A percentile compares a stretch with the other conserved stretches of the same genome.
Conservation (phyloP, 2,329 filamentous ascomycete species). For the Penicillium olsonii region DNA sequence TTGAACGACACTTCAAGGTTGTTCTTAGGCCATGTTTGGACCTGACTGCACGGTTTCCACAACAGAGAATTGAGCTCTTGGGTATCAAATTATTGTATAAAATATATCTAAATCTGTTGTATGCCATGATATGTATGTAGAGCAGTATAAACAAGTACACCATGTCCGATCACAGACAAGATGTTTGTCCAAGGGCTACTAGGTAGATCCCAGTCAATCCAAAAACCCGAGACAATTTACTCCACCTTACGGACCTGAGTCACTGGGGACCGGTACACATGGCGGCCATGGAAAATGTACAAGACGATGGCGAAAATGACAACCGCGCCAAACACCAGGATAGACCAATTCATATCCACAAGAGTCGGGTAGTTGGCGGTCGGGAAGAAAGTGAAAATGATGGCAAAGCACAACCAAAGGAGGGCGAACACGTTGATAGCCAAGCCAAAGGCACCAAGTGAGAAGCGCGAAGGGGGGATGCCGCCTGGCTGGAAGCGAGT, state of each 20-base stretch:
- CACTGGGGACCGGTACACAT: conserved; percentile 24
- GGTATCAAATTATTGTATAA: too few relatives aligned
- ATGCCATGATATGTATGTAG: conserved; percentile 4
- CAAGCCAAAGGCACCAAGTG: conserved; percentile 29
- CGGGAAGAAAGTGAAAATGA: conserved; percentile 35
- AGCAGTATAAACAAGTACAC: not conserved
- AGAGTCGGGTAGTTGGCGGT: conserved; percentile 22
- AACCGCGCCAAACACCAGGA: conserved; percentile 26
- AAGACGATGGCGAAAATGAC: conserved; percentile 25
- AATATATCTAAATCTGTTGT: too few relatives aligned
- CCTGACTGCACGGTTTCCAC: too few relatives aligned
- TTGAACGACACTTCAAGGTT: too few relatives aligned
- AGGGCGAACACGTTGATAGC: conserved; percentile 31
- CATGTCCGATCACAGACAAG: too few relatives aligned
- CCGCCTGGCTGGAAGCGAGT: conserved; percentile 22
- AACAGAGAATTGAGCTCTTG: too few relatives aligned
- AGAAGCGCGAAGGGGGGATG: conserved; percentile 24
- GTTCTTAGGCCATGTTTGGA: too few relatives aligned
- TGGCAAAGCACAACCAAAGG: conserved; percentile 28
- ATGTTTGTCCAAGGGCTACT: too few relatives aligned
- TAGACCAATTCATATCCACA: conserved; percentile 29
- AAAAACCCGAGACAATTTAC: not conserved
- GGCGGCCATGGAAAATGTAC: conserved; percentile 23
- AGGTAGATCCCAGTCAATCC: too few relatives aligned
- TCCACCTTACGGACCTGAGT: conserved; percentile 23